These are phyloP conservation scores for Aristolochia contorta DNA, from an alignment of 164 flowering plant genomes.

Conservation along the genomic window DNA sequence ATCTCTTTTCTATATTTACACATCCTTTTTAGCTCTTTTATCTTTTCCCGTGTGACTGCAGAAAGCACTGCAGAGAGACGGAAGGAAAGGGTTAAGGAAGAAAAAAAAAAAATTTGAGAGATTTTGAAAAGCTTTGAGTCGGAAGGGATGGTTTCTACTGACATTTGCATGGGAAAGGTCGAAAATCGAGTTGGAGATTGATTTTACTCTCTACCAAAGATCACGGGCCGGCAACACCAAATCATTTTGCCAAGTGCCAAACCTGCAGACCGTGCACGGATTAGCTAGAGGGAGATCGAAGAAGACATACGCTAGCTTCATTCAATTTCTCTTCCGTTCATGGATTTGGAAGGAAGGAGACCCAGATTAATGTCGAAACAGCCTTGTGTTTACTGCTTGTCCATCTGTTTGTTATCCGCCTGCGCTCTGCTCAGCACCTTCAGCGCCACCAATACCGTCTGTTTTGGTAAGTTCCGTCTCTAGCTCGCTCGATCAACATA, in stretches of 20 bases:
- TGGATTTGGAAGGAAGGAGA: slow-evolving; percentile 16
- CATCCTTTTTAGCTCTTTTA: background rate
- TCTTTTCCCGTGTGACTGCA: background rate
- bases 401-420: slow-evolving; percentile 25
- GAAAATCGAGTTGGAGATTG: slow-evolving; percentile 5
- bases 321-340: slow-evolving; percentile 5
- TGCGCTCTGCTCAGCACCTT: slow-evolving; percentile 20
- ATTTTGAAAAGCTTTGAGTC: slow-evolving; percentile 2
- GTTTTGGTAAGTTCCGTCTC: slow-evolving; percentile 18
- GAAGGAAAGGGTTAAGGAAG: background rate
- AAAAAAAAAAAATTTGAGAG: too few relatives aligned
- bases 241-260: slow-evolving; percentile 1
- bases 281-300: slow-evolving; percentile 1
- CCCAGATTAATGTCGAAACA: slow-evolving; percentile 5
- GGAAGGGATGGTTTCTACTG: slow-evolving; percentile 14
- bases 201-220: background rate
- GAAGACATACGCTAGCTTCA: background rate
- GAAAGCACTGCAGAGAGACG: too few relatives aligned
- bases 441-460: slow-evolving; percentile 10
- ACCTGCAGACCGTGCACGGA: background rate
- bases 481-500: background rate
- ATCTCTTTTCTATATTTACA: too few relatives aligned
- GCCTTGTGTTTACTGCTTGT: slow-evolving; percentile 13
- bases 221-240: slow-evolving; percentile 4
- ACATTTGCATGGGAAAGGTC: slow-evolving; percentile 8